Evolutionary conservation across 140 eudicot species (phyloP).

Genomic region (Anethum foeniculum): DNA sequence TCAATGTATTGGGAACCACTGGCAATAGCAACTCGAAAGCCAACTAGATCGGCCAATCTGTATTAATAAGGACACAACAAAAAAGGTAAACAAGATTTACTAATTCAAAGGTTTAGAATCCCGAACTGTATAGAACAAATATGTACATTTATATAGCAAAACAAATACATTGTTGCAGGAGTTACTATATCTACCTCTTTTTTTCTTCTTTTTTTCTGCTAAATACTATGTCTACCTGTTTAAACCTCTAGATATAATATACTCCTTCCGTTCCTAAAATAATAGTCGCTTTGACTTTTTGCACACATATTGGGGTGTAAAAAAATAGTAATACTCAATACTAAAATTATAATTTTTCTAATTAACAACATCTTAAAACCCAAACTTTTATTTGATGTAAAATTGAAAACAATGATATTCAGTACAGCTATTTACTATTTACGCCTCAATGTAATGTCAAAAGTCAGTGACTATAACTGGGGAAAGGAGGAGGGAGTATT

Average conservation of each 20-base stretch:
- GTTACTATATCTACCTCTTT: neutral
- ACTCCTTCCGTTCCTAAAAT: neutral
- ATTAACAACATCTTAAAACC: neutral
- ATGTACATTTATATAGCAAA: neutral
- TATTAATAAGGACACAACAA: neutral
- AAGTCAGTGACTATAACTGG: neutral
- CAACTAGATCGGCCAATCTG: constrained; percentile 42
- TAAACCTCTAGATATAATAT: neutral
- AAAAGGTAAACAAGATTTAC: neutral
- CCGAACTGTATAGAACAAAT: neutral
- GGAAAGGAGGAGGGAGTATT: neutral
- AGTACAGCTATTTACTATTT: neutral
- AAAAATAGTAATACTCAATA: neutral
- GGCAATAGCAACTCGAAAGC: constrained; percentile 28
- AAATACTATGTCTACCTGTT: neutral
- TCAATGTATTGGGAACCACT: constrained; percentile 19
- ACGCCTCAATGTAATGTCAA: neutral
- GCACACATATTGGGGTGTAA: neutral
- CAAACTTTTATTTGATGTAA: neutral
- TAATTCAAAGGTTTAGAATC: neutral
- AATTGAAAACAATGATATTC: neutral
- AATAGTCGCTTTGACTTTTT: neutral
- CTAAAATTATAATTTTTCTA: neutral
- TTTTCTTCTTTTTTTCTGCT: no score
- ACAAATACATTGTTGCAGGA: constrained; percentile 1